Conservation (phyloP, 306 rosid species). For the Sophora flavescens region DNA sequence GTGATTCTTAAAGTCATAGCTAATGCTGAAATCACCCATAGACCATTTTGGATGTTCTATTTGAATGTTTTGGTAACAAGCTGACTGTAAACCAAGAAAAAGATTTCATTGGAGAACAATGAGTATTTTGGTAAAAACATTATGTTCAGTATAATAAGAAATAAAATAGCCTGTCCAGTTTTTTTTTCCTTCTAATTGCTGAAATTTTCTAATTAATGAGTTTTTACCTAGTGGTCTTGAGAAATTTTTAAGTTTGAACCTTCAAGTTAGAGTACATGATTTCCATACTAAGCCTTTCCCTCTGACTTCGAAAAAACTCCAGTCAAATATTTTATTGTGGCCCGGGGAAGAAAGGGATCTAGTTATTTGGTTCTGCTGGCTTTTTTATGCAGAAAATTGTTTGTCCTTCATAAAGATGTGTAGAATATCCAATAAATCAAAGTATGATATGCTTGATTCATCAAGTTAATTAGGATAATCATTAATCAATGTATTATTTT, state of each 20-base stretch:
- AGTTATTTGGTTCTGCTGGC: neutral
- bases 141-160: neutral
- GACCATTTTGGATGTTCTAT: neutral
- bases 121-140: neutral
- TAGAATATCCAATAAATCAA: neutral
- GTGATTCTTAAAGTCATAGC: conserved; percentile 13
- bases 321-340: neutral
- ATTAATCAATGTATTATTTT: neutral
- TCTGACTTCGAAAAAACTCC: neutral
- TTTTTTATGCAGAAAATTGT: neutral
- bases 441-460: conserved; percentile 18
- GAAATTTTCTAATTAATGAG: neutral
- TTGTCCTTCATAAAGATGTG: conserved; percentile 6
- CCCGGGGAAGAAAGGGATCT: neutral
- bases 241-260: neutral
- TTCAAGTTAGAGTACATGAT: neutral
- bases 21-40: neutral
- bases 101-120: neutral
- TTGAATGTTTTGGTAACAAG: neutral
- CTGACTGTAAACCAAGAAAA: neutral
- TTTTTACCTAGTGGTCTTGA: neutral
- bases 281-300: neutral
- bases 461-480: conserved; percentile 23
- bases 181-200: neutral
- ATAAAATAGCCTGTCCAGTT: neutral